Conservation (phyloP, 139 green algal species). For the Coelastrella sp. region DNA sequence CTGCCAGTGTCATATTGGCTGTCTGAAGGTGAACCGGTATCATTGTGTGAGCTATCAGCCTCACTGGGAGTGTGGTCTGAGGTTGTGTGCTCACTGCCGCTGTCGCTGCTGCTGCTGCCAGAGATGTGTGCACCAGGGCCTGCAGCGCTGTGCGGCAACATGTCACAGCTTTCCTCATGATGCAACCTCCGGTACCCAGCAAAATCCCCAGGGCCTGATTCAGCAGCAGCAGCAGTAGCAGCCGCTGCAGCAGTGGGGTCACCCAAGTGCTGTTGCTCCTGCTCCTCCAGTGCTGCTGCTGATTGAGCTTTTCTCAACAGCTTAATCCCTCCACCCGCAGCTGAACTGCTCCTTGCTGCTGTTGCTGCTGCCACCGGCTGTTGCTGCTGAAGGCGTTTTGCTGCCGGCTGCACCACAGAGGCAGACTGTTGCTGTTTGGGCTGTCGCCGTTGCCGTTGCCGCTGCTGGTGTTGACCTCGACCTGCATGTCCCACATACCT, state of each 20-base stretch:
- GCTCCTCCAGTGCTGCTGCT: not conserved
- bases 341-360: not conserved
- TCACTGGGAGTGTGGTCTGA: not conserved
- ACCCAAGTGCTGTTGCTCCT: not conserved
- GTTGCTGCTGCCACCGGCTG: not conserved
- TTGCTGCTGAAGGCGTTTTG: not conserved
- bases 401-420: not conserved
- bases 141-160: no score
- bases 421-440: not conserved
- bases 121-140: not conserved
- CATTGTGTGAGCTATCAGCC: not conserved
- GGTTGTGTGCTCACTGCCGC: not conserved
- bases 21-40: not conserved
- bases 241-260: not conserved
- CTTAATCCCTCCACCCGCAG: not conserved
- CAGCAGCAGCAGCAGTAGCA: not conserved
- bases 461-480: not conserved
- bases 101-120: not conserved
- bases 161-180: no score
- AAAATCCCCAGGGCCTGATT: not conserved
- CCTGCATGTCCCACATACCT: not conserved
- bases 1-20: not conserved
- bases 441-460: not conserved
- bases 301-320: not conserved
- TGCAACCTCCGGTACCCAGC: no score